Base-by-base conservation (phyloP, 371 early-diverging fungal genomes). In the Mucor indicus region DNA sequence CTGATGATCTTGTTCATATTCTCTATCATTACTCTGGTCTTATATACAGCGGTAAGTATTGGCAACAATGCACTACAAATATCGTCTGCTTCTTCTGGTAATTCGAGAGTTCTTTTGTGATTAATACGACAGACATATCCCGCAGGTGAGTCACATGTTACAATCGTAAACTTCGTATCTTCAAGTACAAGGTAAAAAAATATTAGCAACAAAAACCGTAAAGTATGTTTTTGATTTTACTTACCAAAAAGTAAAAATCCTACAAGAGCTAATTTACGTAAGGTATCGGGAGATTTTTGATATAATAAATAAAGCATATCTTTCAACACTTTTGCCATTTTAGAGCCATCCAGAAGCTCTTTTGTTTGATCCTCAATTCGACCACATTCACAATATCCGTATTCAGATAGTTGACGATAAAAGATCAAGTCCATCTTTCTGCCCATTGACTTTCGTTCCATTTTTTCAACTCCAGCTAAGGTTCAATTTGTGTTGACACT, bases 281-380 rank as follows among this genome's bases (percentile, higher is more conserved):
- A 6, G 6, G 42, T 7, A 48, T 31, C 44, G 2, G 60, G 42
- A 6, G 46, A 29, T 37, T 44, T 46, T 2, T 45, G 24, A 46
- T 44, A 50, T 35, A 53, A 50, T 19, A 8, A 21, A 12, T 20
- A 49, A 5, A 45, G 1, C 53, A 59, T 59, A 17, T 50, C 45
- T 37, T 53, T 58, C 17, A 49, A 59, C 2, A 53, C 46, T 41
- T 59, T 59, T 16, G 50, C 35, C 37, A 46, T 50, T 37, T 50
- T 57, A 42, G 21, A 49, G 12, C 42, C 29, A 31, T 48, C 44
- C 31, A 12, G 12, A 11, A 52, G 39, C 49, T 49, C 44, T 23
- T 58, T 58, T 33, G 57, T 48, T 11, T 48, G 44, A 21, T 58
- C 43, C 10, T 58, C 48, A 3, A 1, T 35, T 38, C 53, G 0